phyloP scores from a whole-genome alignment of 2,329 filamentous ascomycete species.

The Talaromyces sp. region DNA sequence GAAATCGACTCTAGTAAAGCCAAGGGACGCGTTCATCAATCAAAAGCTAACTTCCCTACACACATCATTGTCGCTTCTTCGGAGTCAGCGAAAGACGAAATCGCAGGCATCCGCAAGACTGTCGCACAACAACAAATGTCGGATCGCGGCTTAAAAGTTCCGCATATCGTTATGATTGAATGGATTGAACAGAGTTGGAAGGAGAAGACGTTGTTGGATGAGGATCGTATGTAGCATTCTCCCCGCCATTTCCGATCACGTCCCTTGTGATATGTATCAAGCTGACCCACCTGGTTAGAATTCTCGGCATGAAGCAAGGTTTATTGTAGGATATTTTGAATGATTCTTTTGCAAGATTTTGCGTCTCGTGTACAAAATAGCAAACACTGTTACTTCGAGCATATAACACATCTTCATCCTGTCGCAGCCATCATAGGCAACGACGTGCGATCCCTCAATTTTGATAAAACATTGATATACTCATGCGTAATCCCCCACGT shows the following conservation, averaged over 20 bases:
- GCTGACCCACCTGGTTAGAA: neutral
- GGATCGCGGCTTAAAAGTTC: conserved; percentile 48
- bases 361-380: neutral
- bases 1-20: conserved; percentile 23
- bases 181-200: conserved; percentile 83
- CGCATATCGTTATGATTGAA: conserved; percentile 63
- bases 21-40: neutral
- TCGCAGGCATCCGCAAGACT: conserved; percentile 30
- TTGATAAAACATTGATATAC: conserved; percentile 31
- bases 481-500: conserved; percentile 37
- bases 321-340: neutral
- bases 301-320: neutral
- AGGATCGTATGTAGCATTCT: conserved; percentile 53
- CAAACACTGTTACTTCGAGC: neutral
- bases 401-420: neutral
- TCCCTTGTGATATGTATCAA: too few relatives aligned
- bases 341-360: neutral
- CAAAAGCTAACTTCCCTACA: conserved; percentile 55
- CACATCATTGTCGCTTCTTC: conserved; percentile 62
- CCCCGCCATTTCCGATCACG: neutral
- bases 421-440: neutral
- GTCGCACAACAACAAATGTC: conserved; percentile 23
- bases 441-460: conserved; percentile 1
- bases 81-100: conserved; percentile 36
- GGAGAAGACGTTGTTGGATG: conserved; percentile 73